phyloP scores from a whole-genome alignment of 306 rosid genomes.

The Coriaria nepalensis region DNA sequence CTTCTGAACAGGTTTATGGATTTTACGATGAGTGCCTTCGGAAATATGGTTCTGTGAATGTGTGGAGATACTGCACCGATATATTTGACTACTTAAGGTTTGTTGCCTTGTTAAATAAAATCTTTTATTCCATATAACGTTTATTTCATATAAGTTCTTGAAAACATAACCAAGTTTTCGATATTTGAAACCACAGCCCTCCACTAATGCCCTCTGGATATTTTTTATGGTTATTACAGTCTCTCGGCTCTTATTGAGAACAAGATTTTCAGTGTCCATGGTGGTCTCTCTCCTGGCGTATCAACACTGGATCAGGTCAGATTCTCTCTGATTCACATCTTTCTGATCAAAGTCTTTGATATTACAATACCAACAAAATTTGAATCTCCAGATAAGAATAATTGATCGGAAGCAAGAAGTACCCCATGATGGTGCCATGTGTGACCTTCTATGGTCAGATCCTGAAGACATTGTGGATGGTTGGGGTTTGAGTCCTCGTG shows the following conservation, averaged over 20 bases:
- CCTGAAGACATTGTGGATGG: conserved; percentile 98
- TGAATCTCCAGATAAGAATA: conserved; percentile 57
- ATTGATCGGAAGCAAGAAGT: conserved; percentile 99
- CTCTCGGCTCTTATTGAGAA: conserved; percentile 93
- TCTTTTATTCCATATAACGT: too few relatives aligned
- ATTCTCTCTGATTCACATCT: conserved; percentile 4
- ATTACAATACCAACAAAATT: conserved; percentile 6
- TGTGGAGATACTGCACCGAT: conserved; percentile 99
- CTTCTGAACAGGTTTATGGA: conserved; percentile 83
- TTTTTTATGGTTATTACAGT: conserved; percentile 32
- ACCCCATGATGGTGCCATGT: conserved; percentile 99
- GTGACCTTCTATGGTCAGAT: conserved; percentile 98
- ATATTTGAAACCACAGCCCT: neutral
- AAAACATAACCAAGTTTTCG: too few relatives aligned
- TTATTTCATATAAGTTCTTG: conserved; percentile 1
- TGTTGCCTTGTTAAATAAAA: conserved; percentile 5
- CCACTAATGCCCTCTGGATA: conserved; percentile 12
- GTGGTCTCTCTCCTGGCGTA: conserved; percentile 97
- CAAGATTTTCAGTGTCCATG: conserved; percentile 90
- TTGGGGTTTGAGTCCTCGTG: conserved; percentile 99
- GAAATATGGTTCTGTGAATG: conserved; percentile 95
- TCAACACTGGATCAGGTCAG: conserved; percentile 87
- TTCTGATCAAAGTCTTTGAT: conserved; percentile 6
- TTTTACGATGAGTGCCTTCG: conserved; percentile 99
- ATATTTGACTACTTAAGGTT: conserved; percentile 94